phyloP scores from a whole-genome alignment of 2,329 filamentous ascomycete genomes.

The Sporothrix humicola region DNA sequence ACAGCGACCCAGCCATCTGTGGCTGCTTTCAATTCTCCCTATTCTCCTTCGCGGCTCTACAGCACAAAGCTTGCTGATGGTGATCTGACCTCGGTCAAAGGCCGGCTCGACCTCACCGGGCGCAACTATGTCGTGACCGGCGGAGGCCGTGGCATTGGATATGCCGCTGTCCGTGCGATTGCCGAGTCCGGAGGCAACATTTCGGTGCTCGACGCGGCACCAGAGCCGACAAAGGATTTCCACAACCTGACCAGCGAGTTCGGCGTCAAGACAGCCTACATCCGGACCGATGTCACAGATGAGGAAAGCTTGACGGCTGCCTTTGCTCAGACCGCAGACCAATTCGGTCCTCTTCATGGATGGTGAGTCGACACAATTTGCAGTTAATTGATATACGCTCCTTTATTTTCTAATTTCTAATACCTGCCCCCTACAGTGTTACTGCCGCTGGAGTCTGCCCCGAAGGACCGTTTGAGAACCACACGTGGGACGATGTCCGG shows the following conservation, averaged over 20 bases:
- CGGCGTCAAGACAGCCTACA: neutral
- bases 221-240: neutral
- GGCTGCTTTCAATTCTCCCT: too few species aligned
- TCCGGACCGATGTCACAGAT: neutral
- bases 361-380: neutral
- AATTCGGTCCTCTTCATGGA: neutral
- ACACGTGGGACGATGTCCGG: neutral
- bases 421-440: neutral
- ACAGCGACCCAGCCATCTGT: too few species aligned
- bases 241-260: neutral
- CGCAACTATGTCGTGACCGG: slow-evolving; percentile 2
- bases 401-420: neutral
- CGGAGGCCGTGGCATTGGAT: neutral
- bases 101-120: neutral
- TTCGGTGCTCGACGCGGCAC: neutral
- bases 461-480: slow-evolving; percentile 4
- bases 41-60: neutral
- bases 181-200: slow-evolving; percentile 2
- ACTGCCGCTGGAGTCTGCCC: neutral
- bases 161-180: slow-evolving; percentile 2
- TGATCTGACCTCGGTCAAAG: neutral
- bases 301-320: neutral
- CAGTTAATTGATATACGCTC: neutral
- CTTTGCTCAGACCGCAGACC: neutral
- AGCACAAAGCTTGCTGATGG: neutral